These are phyloP conservation scores for Liquidambar formosana DNA, from an alignment of 164 flowering plant genomes.

Conservation along the genomic window DNA sequence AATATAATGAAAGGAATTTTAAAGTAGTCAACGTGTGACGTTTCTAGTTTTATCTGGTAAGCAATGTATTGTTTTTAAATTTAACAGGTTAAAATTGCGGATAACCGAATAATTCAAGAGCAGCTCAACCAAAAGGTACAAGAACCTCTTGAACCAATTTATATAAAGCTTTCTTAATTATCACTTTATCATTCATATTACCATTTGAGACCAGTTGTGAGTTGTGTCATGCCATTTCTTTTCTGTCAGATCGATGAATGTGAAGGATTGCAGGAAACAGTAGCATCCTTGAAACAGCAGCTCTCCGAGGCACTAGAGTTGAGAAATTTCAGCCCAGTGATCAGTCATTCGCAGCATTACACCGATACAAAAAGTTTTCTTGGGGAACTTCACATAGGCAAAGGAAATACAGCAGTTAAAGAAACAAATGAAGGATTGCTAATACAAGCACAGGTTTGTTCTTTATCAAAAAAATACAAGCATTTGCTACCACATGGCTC, in stretches of 20 bases:
- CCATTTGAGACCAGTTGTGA: constrained; percentile 10
- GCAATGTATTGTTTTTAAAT: background rate
- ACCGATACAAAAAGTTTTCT: constrained; percentile 28
- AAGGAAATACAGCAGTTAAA: constrained; percentile 20
- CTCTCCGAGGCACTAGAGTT: constrained; percentile 55
- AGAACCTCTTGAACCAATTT: background rate
- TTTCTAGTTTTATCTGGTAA: background rate
- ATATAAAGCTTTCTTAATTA: background rate
- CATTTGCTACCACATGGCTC: constrained; percentile 16
- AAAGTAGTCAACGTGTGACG: background rate
- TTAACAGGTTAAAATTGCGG: constrained; percentile 79
- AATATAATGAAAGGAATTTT: background rate
- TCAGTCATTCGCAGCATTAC: constrained; percentile 24
- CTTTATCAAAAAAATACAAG: too few relatives aligned
- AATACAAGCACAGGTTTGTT: constrained; percentile 51
- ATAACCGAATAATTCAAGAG: constrained; percentile 91
- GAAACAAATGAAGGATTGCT: constrained; percentile 35
- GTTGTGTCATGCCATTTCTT: constrained; percentile 9
- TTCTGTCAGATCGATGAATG: constrained; percentile 64
- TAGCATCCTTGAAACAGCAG: constrained; percentile 68
- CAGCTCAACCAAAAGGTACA: constrained; percentile 87
- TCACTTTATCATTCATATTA: background rate
- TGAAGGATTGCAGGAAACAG: constrained; percentile 64
- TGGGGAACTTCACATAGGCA: constrained; percentile 21
- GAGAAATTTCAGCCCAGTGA: constrained; percentile 30